phyloP scores from a whole-genome alignment of 2,329 filamentous ascomycete species.

The Lachnellula subtilissima region DNA sequence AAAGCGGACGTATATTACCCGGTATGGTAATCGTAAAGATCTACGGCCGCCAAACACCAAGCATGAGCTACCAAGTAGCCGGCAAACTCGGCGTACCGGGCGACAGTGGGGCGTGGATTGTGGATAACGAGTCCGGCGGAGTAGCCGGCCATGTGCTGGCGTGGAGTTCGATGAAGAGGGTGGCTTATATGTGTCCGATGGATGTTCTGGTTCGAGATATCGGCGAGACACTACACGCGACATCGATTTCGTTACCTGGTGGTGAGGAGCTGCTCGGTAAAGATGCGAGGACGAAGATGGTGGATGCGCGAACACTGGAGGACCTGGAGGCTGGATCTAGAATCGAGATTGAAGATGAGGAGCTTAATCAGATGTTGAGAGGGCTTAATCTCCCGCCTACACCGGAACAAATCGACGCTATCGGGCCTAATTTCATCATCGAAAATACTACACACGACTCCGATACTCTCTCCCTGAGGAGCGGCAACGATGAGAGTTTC shows the following conservation, averaged over 20 bases:
- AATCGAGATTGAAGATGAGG: constrained; percentile 6
- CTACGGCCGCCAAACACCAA: constrained; percentile 75
- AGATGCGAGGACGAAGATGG: not conserved
- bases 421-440: constrained; percentile 1
- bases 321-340: not conserved
- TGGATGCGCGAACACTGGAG: not conserved
- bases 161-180: constrained; percentile 73
- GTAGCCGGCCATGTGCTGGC: constrained; percentile 89
- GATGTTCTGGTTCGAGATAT: constrained; percentile 85
- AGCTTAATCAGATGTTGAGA: constrained; percentile 9
- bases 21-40: constrained; percentile 83
- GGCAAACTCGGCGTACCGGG: constrained; percentile 66
- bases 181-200: constrained; percentile 95
- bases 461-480: not conserved
- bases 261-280: constrained; percentile 34
- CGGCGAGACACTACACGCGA: constrained; percentile 67
- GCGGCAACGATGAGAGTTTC: not conserved
- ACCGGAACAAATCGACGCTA: constrained; percentile 15
- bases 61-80: constrained; percentile 61
- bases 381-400: constrained; percentile 17
- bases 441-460: not conserved
- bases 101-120: constrained; percentile 89
- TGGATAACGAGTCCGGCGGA: constrained; percentile 71
- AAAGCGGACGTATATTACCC: constrained; percentile 71
- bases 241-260: constrained; percentile 66